A percentile compares a stretch with the other conserved stretches of the same genome.
These are phyloP conservation scores for Pleurozium schreberi DNA, from an alignment of 225 moss, liverwort and hornwort species.

Conservation along the genomic window DNA sequence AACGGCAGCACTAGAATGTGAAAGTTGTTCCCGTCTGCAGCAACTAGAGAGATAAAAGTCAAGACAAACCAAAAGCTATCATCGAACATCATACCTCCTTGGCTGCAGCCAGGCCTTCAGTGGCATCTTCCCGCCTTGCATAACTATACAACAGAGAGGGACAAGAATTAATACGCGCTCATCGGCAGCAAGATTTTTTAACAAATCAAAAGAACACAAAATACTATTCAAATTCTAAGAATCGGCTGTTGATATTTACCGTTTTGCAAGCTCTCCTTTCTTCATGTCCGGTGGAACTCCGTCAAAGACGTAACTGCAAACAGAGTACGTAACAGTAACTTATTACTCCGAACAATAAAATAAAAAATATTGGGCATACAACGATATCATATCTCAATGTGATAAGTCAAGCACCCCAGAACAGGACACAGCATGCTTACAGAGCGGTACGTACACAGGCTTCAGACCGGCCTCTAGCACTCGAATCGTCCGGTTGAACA, in stretches of 20 bases:
- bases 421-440: constrained; percentile 13
- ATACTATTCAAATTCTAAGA: background rate
- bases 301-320: constrained; percentile 80
- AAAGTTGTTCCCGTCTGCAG: background rate
- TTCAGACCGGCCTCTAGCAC: constrained; percentile 94
- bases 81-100: constrained; percentile 41
- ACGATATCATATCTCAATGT: background rate
- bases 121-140: constrained; percentile 84
- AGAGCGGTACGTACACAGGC: constrained; percentile 60
- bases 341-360: background rate
- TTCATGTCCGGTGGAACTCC: constrained; percentile 84
- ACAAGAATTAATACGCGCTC: background rate
- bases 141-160: constrained; percentile 17
- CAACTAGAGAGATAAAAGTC: background rate
- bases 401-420: background rate
- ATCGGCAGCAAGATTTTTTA: background rate
- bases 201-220: background rate
- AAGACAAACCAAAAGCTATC: background rate
- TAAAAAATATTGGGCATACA: background rate
- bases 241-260: constrained; percentile 9
- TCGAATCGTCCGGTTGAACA: constrained; percentile 95
- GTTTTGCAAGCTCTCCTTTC: constrained; percentile 78
- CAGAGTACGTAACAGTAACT: background rate
- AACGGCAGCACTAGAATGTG: background rate
- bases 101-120: constrained; percentile 53